Evolutionary conservation across 768 basidiomycete genomes (phyloP), one percentile per base, ranked within the genome.

Genomic region (Amanita exitialis): DNA sequence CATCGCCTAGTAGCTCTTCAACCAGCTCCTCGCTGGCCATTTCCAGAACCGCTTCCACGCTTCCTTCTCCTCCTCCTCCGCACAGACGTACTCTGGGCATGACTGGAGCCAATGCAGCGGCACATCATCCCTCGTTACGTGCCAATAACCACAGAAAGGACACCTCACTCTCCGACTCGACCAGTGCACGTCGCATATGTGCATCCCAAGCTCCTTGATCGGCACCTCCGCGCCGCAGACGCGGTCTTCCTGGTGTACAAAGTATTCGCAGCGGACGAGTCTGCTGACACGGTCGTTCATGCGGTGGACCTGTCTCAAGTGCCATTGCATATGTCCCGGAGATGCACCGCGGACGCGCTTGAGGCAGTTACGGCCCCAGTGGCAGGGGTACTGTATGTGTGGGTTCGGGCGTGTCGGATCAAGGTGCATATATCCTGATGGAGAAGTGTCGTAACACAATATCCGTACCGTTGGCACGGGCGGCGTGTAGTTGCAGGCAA

Each of bases 331-430:
- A 10, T n/a, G 36, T 25, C 47, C 47, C 2, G 35, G 18, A 15
- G 36, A 38, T 6, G 21, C 34, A 5, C 47, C 47, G 18, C 21
- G 35, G 20, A 48, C 6, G 21, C 21, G 20, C 6, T 9, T 27
- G 10, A 37, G 9, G 20, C 47, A 48, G 21, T 10, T 5, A 0
- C 25, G 6, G 6, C 6, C n/a, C 47, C 47, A 48, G 7, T 9
- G 13, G 36, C 47, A 48, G 1, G 4, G 21, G 36, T 38, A 48
- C 3, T 38, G 23, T 15, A 48, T 39, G 7, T 48, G 4, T 1
- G 47, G 47, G 16, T 48, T 48, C n/a, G 47, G 47, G 16, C 47
- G 47, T 10, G 47, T 48, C 6, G 47, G 47, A n/a, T 48, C 47
- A 10, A 36, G 23, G 23, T 38, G 47, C 2, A 16, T 27, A 10